phyloP scores from a whole-genome alignment of 2,329 filamentous ascomycete species.

The Orbilia blumenaviensis region DNA sequence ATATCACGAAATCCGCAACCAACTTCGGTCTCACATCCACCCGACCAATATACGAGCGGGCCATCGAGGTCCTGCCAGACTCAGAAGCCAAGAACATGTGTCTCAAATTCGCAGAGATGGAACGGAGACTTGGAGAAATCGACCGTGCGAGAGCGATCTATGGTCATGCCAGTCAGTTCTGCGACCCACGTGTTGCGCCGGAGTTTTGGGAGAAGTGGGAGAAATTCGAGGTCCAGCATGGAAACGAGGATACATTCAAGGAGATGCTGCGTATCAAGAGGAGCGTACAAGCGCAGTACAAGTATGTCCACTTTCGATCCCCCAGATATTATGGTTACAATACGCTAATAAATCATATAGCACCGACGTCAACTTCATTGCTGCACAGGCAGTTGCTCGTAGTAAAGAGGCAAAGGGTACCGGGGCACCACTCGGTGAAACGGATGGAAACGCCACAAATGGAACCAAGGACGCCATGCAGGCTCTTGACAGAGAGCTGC shows the following conservation, averaged over 20 bases:
- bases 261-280: slow-evolving; percentile 98
- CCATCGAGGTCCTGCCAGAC: slow-evolving; percentile 92
- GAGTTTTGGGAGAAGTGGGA: slow-evolving; percentile 98
- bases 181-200: slow-evolving; percentile 88
- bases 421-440: slow-evolving; percentile 63
- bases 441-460: slow-evolving; percentile 63
- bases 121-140: slow-evolving; percentile 88
- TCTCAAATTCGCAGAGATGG: slow-evolving; percentile 98
- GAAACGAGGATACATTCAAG: slow-evolving; percentile 99
- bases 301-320: slow-evolving; percentile 66
- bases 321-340: neutral
- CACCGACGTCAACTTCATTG: slow-evolving; percentile 98
- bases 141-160: slow-evolving; percentile 95
- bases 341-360: slow-evolving; percentile 62
- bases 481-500: slow-evolving; percentile 84
- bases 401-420: slow-evolving; percentile 70
- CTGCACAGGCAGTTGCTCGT: slow-evolving; percentile 88
- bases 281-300: slow-evolving; percentile 96
- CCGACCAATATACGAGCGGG: slow-evolving; percentile 92
- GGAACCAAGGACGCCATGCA: slow-evolving; percentile 83
- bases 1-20: slow-evolving; percentile 97
- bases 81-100: slow-evolving; percentile 96
- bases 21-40: slow-evolving; percentile 98
- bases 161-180: slow-evolving; percentile 95
- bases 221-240: slow-evolving; percentile 94